Evolutionary conservation across 768 basidiomycete species (phyloP), one percentile per base, ranked within the genome.

Genomic region (Botryobasidium botryosum): DNA sequence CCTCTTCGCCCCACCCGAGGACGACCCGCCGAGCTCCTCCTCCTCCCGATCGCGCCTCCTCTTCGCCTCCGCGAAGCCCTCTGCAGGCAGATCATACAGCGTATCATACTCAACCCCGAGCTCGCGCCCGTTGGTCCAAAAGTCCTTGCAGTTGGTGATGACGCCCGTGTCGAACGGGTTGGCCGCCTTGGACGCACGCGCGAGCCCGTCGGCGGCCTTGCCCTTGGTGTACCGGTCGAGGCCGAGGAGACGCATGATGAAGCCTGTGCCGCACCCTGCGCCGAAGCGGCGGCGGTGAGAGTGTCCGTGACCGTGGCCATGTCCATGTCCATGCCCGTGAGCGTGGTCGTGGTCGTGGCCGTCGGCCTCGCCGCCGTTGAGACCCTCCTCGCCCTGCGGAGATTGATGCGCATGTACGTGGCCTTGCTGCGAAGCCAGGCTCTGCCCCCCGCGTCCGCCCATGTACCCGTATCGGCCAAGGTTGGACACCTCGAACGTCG

Each of bases 381-480:
- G 10, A 62, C 7, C 51, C 8, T 4, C n/a, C 15, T 49, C 3
- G 25, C 51, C 51, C 27, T 57, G 53, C 23, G 54, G 56, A 57
- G 65, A 54, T n/a, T n/a, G n/a, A n/a, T n/a, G n/a, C 54, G 59
- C 50, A 53, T 82, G 78, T n/a, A 70, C 68, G 56, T 82, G 80
- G 2, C 84, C 79, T 78, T 82, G 80, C 58, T 87, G 84, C 5
- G 74, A 67, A 5, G 66, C 65, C 17, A 82, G 66, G 29, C 69
- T 74, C 2, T 75, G 71, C 17, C 75, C 74, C 7, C 64, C 63
- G 32, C 85, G 76, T 0, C 91, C 91, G 29, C 94, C 92, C 87
- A 99, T 92, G 65, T 79, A 96, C 10, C 94, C 92, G 56, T 79
- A 96, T 37, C 92, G 74, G 3, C 92, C 88, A 2, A 97, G 75